A percentile compares a stretch with the other conserved stretches of the same genome.
Conservation (phyloP, 1,139 yeast species). For the Pichia cactophila region DNA sequence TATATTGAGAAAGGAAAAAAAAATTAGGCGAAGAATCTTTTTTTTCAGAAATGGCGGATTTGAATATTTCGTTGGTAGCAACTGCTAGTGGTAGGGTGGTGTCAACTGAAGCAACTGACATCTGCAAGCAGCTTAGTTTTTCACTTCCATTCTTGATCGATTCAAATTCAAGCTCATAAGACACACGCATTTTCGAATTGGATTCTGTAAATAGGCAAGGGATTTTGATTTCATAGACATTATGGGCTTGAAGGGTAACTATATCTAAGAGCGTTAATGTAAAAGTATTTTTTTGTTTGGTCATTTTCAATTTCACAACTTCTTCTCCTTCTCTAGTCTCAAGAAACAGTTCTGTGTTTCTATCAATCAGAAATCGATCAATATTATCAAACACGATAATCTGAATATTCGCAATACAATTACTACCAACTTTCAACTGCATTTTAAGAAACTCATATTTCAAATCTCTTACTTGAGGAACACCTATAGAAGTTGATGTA, state of each 20-base stretch:
- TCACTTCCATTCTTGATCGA: constrained; percentile 2
- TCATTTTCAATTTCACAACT: neutral
- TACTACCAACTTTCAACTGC: neutral
- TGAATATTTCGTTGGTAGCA: constrained; percentile 71
- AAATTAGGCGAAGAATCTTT: neutral
- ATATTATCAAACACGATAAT: no score
- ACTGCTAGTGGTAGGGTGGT: constrained; percentile 54
- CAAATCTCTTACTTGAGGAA: neutral
- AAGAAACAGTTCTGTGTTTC: neutral
- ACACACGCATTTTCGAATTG: neutral
- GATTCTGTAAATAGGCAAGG: neutral
- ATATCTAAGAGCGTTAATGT: neutral
- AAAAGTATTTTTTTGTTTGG: no score
- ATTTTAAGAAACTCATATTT: neutral
- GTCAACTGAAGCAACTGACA: constrained; percentile 32
- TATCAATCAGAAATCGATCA: no score
- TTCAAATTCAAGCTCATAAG: constrained; percentile 3
- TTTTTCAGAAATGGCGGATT: constrained; percentile 30
- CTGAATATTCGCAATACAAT: no score
- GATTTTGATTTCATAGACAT: neutral
- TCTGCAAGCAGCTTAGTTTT: constrained; percentile 10
- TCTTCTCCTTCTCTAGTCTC: no score
- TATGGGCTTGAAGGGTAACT: neutral
- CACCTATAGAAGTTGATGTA: neutral
- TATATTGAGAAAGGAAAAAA: constrained; percentile 54